Conservation (phyloP, 441 rosid species). For the Kokia cookei region DNA sequence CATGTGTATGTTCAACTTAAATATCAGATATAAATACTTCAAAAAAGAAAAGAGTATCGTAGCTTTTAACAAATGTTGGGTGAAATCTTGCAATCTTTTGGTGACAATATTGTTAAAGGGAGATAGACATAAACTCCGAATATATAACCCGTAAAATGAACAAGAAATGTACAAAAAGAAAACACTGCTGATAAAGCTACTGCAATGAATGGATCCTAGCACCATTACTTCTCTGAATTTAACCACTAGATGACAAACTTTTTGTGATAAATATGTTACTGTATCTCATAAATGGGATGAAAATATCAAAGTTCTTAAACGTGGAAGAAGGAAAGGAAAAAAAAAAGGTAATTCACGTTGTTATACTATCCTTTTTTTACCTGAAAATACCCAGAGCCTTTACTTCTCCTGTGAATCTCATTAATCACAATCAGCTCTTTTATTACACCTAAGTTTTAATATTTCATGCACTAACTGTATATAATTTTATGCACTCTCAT, state of each 20-base stretch:
- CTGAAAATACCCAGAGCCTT: slow-evolving; percentile 18
- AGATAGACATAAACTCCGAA: too few species aligned
- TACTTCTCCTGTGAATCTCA: slow-evolving; percentile 20
- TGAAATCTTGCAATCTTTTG: too few species aligned
- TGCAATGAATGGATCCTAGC: slow-evolving; percentile 36
- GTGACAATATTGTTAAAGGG: too few species aligned
- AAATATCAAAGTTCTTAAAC: slow-evolving; percentile 15
- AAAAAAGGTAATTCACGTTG: slow-evolving; percentile 8
- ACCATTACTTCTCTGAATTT: slow-evolving; percentile 41
- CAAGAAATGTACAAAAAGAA: too few species aligned
- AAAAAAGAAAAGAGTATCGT: too few species aligned
- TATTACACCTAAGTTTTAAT: too few species aligned
- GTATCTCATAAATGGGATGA: slow-evolving; percentile 23
- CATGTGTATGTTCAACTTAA: neutral
- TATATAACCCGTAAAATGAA: too few species aligned
- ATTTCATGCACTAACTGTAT: too few species aligned
- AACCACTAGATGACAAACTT: slow-evolving; percentile 50
- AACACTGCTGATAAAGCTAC: slow-evolving; percentile 12
- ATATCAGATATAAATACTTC: neutral
- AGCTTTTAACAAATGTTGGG: too few species aligned
- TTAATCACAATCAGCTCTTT: slow-evolving; percentile 30
- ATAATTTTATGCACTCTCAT: too few species aligned
- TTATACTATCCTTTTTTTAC: slow-evolving; percentile 14
- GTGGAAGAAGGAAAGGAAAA: slow-evolving; percentile 9
- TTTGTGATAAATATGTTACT: slow-evolving; percentile 35